Evolutionary conservation across 192 early-diverging fungal genomes (phyloP).

Genomic region (Rhizophagus prolifer): DNA sequence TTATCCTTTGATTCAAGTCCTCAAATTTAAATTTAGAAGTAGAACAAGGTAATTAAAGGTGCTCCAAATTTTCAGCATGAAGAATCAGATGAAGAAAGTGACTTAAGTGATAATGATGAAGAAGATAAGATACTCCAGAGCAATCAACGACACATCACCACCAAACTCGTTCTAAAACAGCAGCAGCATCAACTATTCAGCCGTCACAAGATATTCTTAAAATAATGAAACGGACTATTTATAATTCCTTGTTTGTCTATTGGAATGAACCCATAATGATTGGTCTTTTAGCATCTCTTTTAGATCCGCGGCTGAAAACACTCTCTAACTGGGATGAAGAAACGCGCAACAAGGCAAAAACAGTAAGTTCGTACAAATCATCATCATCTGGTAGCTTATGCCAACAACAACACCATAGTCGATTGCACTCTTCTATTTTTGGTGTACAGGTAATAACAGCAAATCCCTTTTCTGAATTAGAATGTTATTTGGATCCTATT

Average conservation of each 20-base stretch:
- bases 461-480: too few relatives aligned
- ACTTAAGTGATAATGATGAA: background rate
- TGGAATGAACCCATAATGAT: background rate
- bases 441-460: too few relatives aligned
- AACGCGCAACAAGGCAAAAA: background rate
- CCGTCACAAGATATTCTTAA: background rate
- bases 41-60: conserved; percentile 12
- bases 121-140: background rate
- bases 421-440: too few relatives aligned
- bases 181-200: too few relatives aligned
- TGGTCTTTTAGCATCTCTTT: conserved; percentile 5
- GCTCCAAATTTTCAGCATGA: background rate
- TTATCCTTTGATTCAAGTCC: background rate
- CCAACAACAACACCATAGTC: too few relatives aligned
- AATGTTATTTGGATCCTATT: too few relatives aligned
- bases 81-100: background rate
- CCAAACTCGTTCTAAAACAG: too few relatives aligned
- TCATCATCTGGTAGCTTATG: too few relatives aligned
- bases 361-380: too few relatives aligned
- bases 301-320: background rate
- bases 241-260: background rate
- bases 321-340: background rate
- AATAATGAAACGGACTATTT: background rate
- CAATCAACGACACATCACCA: too few relatives aligned
- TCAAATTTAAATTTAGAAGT: background rate